Base-by-base conservation (phyloP, 176 grass and related monocot species). In the Oryza officinalis region DNA sequence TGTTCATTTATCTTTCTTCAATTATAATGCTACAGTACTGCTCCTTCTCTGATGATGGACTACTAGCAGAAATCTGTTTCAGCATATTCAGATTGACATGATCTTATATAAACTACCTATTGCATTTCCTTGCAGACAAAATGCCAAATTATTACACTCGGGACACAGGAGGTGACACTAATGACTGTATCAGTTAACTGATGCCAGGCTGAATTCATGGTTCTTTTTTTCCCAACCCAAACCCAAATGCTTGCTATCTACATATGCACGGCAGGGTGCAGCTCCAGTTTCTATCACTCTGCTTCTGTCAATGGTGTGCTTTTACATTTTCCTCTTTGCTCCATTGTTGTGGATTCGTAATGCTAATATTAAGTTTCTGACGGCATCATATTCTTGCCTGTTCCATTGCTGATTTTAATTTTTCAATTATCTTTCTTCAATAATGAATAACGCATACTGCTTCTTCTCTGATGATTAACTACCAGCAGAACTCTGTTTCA, bases 91-190 rank as follows among this genome's bases (percentile, higher is more conserved):
- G 69, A 74, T 43, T 64, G 69, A 25, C 67, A 61, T 74, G 37
- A 33, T 83, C n/a, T 11, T 27, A 57, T 61, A 81, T 33, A 33
- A 64, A 46, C 20, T 7, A n/a, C 9, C 12, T 50, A 37, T 50
- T 28, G 57, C 12, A 64, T 38, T 64, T 65, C 67, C 17, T 84
- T 49, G 69, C 13, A 15, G 52, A 23, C 66, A 84, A 38, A 38
- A 37, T 1, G 74, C 37, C 68, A 78, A 71, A 40, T 59, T 38
- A 41, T 63, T 57, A 57, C 82, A 81, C 67, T 71, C 77, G 22
- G 17, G 59, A 73, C 20, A 22, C 52, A 59, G 7, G 20, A 60
- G 22, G 44, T 72, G 77, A 10, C 10, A 23, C 20, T 23, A 23
- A 65, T 5, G 52, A 60, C 40, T 38, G 33, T 43, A 69, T 85